Conservation (phyloP, 495 filamentous ascomycete species). For the Penicillium salamii region DNA sequence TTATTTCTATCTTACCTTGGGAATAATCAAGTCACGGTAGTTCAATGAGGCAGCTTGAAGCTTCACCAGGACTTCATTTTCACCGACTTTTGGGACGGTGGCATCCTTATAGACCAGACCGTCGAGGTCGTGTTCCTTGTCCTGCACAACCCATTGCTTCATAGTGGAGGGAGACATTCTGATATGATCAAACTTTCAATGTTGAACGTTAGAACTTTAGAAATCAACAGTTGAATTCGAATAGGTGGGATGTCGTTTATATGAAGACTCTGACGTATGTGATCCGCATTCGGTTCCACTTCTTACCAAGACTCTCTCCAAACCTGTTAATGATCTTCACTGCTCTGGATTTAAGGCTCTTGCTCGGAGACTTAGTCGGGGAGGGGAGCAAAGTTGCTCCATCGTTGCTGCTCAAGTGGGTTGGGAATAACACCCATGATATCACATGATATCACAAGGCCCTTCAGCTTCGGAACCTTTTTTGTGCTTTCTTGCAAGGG, state of each 20-base stretch:
- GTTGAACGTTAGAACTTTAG: background rate
- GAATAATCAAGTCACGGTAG: slow-evolving; percentile 78
- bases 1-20: slow-evolving; percentile 42
- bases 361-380: no score
- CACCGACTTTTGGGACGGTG: slow-evolving; percentile 58
- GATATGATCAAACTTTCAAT: background rate
- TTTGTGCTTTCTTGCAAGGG: no score
- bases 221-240: background rate
- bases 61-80: slow-evolving; percentile 74
- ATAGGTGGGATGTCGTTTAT: slow-evolving; percentile 2
- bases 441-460: no score
- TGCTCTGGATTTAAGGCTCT: no score
- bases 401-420: no score
- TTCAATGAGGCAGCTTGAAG: slow-evolving; percentile 75
- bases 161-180: slow-evolving; percentile 51
- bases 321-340: background rate
- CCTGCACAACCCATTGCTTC: slow-evolving; percentile 64
- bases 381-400: no score
- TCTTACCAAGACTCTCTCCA: slow-evolving; percentile 13
- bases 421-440: no score
- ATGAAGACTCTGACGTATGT: slow-evolving; percentile 20
- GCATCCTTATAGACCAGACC: slow-evolving; percentile 54
- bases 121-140: slow-evolving; percentile 56
- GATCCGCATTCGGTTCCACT: slow-evolving; percentile 12
- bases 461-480: no score